phyloP scores from a whole-genome alignment of 768 basidiomycete species.

The Kwoniella mangroviensis region DNA sequence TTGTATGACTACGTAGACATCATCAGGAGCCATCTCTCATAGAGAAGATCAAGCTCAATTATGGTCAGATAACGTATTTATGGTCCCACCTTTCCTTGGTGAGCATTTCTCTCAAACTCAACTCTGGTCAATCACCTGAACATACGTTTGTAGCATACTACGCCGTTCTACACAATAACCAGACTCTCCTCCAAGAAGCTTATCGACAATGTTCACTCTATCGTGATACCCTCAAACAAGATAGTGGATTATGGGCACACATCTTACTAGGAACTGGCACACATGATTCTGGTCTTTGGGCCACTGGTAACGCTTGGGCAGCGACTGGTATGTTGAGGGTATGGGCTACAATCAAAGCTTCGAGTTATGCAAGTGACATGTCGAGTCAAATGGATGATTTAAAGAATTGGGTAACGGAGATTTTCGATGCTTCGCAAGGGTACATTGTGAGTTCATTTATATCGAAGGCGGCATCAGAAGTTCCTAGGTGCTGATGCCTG shows the following conservation, averaged over 20 bases:
- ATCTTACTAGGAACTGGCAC: slow-evolving; percentile 51
- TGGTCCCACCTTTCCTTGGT: slow-evolving; percentile 62
- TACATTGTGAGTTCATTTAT: slow-evolving; percentile 49
- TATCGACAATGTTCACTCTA: slow-evolving; percentile 61
- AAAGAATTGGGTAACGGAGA: slow-evolving; percentile 58
- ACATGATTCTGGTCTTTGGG: slow-evolving; percentile 57
- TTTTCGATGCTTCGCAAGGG: slow-evolving; percentile 50
- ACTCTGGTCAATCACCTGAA: not conserved
- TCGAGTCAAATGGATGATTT: slow-evolving; percentile 54
- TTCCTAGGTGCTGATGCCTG: not conserved
- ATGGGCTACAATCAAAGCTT: slow-evolving; percentile 58
- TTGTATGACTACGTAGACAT: slow-evolving; percentile 31
- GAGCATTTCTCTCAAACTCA: not conserved
- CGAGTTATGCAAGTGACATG: slow-evolving; percentile 51
- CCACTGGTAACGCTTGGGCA: slow-evolving; percentile 62
- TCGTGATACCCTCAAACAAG: slow-evolving; percentile 56
- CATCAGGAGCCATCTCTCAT: slow-evolving; percentile 61
- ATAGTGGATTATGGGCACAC: slow-evolving; percentile 59
- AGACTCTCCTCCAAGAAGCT: slow-evolving; percentile 59
- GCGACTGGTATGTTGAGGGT: slow-evolving; percentile 61
- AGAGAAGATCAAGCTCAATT: slow-evolving; percentile 57
- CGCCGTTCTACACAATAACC: slow-evolving; percentile 57
- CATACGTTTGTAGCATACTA: slow-evolving; percentile 51
- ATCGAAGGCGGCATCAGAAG: not conserved
- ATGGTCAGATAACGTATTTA: slow-evolving; percentile 58